Evolutionary conservation across 805 yeast species (phyloP).

Genomic region (Wilhelminamyces savonicus): DNA sequence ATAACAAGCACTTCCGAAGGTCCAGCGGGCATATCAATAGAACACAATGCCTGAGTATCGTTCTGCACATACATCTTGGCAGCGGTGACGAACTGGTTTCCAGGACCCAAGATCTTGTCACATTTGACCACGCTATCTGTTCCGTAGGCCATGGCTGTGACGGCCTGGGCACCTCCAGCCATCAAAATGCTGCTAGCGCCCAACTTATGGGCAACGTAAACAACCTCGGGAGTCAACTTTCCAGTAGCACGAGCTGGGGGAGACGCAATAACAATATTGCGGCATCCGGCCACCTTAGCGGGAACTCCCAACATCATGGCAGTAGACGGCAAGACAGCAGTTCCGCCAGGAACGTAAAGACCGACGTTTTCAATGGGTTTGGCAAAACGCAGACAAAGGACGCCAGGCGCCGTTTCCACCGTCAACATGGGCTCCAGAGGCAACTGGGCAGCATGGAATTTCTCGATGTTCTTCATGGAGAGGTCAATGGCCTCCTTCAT

Average conservation of each 20-base stretch:
- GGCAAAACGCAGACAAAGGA: constrained; percentile 87
- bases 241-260: constrained; percentile 92
- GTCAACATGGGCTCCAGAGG: constrained; percentile 60
- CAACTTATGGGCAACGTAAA: constrained; percentile 91
- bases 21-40: constrained; percentile 99
- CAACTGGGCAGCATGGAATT: constrained; percentile 91
- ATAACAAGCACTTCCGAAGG: constrained; percentile 97
- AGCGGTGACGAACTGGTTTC: constrained; percentile 98
- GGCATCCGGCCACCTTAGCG: constrained; percentile 95
- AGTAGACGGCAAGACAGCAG: constrained; percentile 96
- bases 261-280: constrained; percentile 85
- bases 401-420: constrained; percentile 94
- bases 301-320: constrained; percentile 98
- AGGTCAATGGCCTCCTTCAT: constrained; percentile 83
- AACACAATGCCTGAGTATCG: constrained; percentile 89
- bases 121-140: constrained; percentile 88
- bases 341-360: constrained; percentile 96
- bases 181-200: constrained; percentile 87
- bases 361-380: constrained; percentile 95
- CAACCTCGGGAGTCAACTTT: constrained; percentile 91
- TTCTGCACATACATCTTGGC: constrained; percentile 97
- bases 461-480: constrained; percentile 80
- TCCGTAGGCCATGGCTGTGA: constrained; percentile 98
- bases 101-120: constrained; percentile 97
- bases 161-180: constrained; percentile 99